Base-by-base conservation (phyloP, 306 rosid species). In the Urtica urens region DNA sequence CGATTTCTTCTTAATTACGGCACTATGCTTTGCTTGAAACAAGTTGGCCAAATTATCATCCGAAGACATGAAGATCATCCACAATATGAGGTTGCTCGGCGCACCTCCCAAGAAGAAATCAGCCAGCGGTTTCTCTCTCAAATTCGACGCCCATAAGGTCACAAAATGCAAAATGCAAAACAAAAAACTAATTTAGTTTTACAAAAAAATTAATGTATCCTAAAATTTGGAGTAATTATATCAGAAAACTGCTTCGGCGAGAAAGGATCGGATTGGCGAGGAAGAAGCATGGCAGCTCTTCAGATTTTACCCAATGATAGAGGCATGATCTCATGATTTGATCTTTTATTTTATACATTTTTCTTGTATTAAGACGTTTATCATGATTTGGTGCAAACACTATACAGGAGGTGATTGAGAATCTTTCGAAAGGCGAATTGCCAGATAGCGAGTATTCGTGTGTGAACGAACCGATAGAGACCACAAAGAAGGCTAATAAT, bases 211-310 rank as follows among this genome's bases (percentile, higher is more conserved):
- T n/a, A n/a, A n/a, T n/a, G n/a, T n/a, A n/a, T n/a, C n/a, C n/a
- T n/a, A n/a, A n/a, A n/a, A n/a, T n/a, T n/a, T n/a, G n/a, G n/a
- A n/a, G n/a, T n/a, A n/a, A n/a, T n/a, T n/a, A 48, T 24, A 53
- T 58, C 78, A 90, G 97, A 71, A 72, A 45, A 79, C 73, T 30
- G 74, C 79, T 12, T 95, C 92, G 33, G 68, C 87, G 13, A 79
- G 97, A 53, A 84, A 79, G 62, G 94, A 90, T 60, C 87, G 95
- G 23, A 46, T 60, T 35, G 78, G 68, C 9, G 95, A 81, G 54
- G 83, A 72, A 58, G 95, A 90, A 81, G 66, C 92, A 11, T 90
- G 95, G 97, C 90, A 82, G 54, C 64, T 90, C 23, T 79, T 66
- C 55, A 78, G 97, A 55, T 90, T 90, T 78, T 90, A 61, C 61